Evolutionary conservation across 2,329 filamentous ascomycete species (phyloP), one percentile per base, ranked within the genome.

Genomic region (Colletotrichum tropicicola): DNA sequence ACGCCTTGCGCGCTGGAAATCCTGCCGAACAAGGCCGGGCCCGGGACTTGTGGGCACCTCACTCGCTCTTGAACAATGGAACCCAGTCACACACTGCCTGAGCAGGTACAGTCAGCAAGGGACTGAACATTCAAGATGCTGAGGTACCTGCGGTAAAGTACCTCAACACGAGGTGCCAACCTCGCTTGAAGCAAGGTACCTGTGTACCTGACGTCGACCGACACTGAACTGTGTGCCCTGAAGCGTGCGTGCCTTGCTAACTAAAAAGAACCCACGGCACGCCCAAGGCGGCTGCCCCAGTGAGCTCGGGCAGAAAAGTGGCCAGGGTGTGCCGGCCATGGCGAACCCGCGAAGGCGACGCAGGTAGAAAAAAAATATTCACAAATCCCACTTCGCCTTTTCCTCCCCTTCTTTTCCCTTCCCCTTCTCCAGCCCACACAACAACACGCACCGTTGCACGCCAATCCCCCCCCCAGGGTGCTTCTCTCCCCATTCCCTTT

Each of bases 381-480:
- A 44, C 61, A 59, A 68, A 65, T 66, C 56, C 56, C 60, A 61
- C 55, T 61, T 65, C 61, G 27, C 43, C 51, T 49, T 53, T 62
- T 59, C 47, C 54, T 52, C 57, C 53, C 45, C 61, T 65, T 68
- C 57, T 56, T 51, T 65, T 53, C 45, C 52, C 55, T 61, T 62
- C 49, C 59, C 54, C 56, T 64, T 53, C 49, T 63, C 51, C 64
- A 69, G 65, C 63, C 69, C 67, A 68, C 62, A 65, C 65, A 65
- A 66, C 67, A 64, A 59, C 59, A 67, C 80, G 78, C 80, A 76
- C 78, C 78, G 79, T 64, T 68, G 79, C 79, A 79, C 77, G 80
- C 75, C 80, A 82, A 82, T 79, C 52, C 68, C 59, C 72, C 74
- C 71, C 70, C 69, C 69, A 76, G 79, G 79, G 79, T 79, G 78